A percentile compares a stretch with the other conserved stretches of the same genome.
These are phyloP conservation scores for Epithemia pelagica DNA, from an alignment of 108 stramenopile species.

Conservation along the genomic window DNA sequence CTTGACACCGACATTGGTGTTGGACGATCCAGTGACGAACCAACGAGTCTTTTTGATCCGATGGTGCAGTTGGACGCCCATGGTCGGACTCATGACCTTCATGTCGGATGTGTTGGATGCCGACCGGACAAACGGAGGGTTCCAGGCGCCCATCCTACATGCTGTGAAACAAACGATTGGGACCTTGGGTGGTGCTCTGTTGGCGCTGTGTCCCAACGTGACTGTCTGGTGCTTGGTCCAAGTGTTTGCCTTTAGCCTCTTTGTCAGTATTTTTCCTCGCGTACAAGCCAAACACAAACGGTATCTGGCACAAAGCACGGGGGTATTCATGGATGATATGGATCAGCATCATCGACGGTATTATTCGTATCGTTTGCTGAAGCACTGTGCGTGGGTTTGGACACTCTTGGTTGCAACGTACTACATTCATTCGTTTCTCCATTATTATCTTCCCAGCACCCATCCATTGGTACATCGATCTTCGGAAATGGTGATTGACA, in stretches of 20 bases:
- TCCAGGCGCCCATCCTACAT: neutral
- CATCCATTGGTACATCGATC: neutral
- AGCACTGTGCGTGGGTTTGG: neutral
- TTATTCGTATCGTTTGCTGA: neutral
- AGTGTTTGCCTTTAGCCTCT: neutral
- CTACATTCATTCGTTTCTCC: neutral
- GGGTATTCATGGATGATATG: neutral
- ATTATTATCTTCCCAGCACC: neutral
- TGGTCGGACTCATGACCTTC: conserved; percentile 56
- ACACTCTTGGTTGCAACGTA: neutral
- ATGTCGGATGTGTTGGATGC: conserved; percentile 39
- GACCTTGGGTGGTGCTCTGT: neutral
- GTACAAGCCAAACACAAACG: neutral
- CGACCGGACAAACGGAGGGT: neutral
- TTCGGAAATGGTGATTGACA: neutral
- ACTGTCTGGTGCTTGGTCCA: neutral
- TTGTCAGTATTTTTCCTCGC: neutral
- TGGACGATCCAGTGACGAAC: neutral
- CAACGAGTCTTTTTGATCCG: conserved; percentile 34
- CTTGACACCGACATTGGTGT: neutral
- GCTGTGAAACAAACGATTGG: neutral
- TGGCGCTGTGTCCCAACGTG: neutral
- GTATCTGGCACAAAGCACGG: neutral
- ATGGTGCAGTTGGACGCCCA: conserved; percentile 61
- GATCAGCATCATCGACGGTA: neutral